Evolutionary conservation across 225 moss, liverwort and hornwort species (phyloP).

Genomic region (Polytrichum formosum): DNA sequence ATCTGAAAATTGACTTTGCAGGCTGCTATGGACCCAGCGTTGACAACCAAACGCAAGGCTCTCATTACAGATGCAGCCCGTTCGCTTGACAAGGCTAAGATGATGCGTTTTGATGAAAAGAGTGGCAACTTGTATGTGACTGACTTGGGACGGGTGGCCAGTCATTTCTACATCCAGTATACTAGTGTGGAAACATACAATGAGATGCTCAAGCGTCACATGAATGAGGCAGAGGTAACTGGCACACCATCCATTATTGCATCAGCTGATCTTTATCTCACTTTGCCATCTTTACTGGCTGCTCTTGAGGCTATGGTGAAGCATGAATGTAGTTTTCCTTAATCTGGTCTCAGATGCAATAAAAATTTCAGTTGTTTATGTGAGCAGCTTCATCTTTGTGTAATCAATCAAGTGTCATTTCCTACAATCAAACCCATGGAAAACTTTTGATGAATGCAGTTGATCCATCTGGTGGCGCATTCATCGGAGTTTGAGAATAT

Average conservation of each 20-base stretch:
- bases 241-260: neutral
- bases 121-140: constrained; percentile 96
- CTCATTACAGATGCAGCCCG: constrained; percentile 93
- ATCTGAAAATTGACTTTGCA: constrained; percentile 19
- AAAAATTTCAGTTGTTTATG: neutral
- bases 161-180: constrained; percentile 98
- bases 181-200: constrained; percentile 98
- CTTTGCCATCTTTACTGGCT: no score
- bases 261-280: no score
- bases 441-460: constrained; percentile 36
- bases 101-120: constrained; percentile 98
- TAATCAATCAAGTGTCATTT: no score
- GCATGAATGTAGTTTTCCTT: neutral
- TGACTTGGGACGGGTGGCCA: constrained; percentile 96
- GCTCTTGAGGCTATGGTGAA: neutral
- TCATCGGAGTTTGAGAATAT: constrained; percentile 99
- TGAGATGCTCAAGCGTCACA: constrained; percentile 97
- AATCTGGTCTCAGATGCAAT: constrained; percentile 1
- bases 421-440: no score
- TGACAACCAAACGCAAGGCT: constrained; percentile 80
- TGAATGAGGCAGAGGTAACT: constrained; percentile 92
- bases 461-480: constrained; percentile 92
- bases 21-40: constrained; percentile 85
- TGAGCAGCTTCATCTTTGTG: neutral
- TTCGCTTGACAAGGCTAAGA: constrained; percentile 93